Evolutionary conservation across 2,329 filamentous ascomycete genomes (phyloP).

Genomic region (Colletotrichum tropicale): DNA sequence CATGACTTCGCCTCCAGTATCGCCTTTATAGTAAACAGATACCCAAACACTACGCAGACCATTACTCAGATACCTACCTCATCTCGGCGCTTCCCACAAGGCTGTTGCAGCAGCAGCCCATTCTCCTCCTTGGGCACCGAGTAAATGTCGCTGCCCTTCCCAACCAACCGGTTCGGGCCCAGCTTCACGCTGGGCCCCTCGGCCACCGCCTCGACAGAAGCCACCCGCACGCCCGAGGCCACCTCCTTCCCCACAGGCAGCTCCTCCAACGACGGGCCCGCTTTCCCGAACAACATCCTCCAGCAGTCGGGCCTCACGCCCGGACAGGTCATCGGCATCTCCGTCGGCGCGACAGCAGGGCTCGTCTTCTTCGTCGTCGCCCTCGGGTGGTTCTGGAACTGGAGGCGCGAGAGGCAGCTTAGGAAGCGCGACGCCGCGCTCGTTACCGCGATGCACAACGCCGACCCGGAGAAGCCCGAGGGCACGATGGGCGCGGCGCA

Average conservation of each 20-base stretch:
- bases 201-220: background rate
- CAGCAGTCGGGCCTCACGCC: conserved; percentile 16
- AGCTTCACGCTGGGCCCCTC: conserved; percentile 10
- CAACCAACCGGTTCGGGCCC: conserved; percentile 13
- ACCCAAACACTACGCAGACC: background rate
- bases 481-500: background rate
- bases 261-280: background rate
- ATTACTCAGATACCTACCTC: background rate
- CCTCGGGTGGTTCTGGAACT: conserved; percentile 17
- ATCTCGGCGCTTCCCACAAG: background rate
- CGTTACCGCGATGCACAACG: background rate
- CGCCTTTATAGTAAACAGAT: background rate
- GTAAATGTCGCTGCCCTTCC: conserved; percentile 10
- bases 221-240: background rate
- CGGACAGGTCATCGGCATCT: conserved; percentile 18
- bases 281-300: conserved; percentile 16
- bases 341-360: conserved; percentile 7
- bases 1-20: background rate
- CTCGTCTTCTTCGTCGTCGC: conserved; percentile 17
- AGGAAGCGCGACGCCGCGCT: background rate
- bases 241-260: background rate
- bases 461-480: conserved; percentile 12
- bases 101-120: conserved; percentile 9
- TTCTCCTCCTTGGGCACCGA: background rate
- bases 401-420: background rate